Conservation (phyloP, 2,329 filamentous ascomycete species). For the Alternaria burnsii region DNA sequence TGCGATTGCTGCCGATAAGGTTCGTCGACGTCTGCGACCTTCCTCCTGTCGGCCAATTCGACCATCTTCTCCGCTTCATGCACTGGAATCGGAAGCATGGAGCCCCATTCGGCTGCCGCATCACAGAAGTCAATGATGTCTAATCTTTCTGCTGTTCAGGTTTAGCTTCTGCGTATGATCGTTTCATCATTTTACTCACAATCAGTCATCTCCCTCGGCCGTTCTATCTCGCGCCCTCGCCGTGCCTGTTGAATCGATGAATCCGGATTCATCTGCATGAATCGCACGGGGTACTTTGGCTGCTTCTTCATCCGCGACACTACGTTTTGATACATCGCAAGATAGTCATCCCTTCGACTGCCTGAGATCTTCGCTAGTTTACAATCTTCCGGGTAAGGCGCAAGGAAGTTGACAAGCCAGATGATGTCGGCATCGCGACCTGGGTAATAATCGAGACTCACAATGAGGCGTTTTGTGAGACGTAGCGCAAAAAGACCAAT, state of each 20-base stretch:
- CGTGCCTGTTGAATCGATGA: not conserved
- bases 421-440: conserved; percentile 21
- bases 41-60: conserved; percentile 26
- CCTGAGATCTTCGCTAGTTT: conserved; percentile 32
- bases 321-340: conserved; percentile 24
- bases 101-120: conserved; percentile 40
- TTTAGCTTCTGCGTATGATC: not conserved
- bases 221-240: not conserved
- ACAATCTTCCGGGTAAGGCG: conserved; percentile 17
- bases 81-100: conserved; percentile 31
- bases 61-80: conserved; percentile 29
- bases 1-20: not conserved
- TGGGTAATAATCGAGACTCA: conserved; percentile 25
- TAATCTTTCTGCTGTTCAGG: conserved; percentile 14
- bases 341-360: conserved; percentile 21
- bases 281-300: conserved; percentile 25
- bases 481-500: conserved; percentile 39
- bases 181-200: conserved; percentile 12
- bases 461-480: conserved; percentile 25
- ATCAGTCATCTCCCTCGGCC: conserved; percentile 21
- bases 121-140: conserved; percentile 38
- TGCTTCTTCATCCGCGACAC: conserved; percentile 36
- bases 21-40: conserved; percentile 24
- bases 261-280: conserved; percentile 37
- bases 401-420: conserved; percentile 34